Evolutionary conservation across 768 basidiomycete genomes (phyloP), one percentile per base, ranked within the genome.

Genomic region (Rhizopogon vinicolor): DNA sequence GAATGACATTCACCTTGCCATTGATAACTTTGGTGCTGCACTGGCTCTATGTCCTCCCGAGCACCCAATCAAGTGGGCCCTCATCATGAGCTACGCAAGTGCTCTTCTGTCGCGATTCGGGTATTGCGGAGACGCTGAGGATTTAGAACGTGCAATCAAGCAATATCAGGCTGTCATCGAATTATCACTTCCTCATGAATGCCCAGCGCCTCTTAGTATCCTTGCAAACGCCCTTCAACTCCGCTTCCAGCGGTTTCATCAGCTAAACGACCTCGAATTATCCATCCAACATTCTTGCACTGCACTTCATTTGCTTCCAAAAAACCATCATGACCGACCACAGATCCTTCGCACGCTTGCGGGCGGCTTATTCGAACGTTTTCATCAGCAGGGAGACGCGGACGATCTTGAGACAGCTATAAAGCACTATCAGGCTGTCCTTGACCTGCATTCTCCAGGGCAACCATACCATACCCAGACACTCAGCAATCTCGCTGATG

Each of bases 351-450:
- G 60, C 5, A 67, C 62, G 37, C 53, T 70, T 40, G 59, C 68
- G 2, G 52, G 59, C 2, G 66, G 60, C 3, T 60, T 68, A 35
- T 37, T 70, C 48, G 61, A 44, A 50, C 62, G 66, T 13, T 70
- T 63, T 41, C 61, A 60, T 31, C 41, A 22, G 25, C 33, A 29
- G 4, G 60, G 62, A 37, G 39, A 60, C n/a, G 8, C 16, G 1
- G 44, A 54, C 7, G 71, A 73, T 45, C 51, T 74, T 13, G 56
- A 70, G n/a, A 56, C 41, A 18, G 68, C 69, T 22, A 60, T 73
- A 31, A 56, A 57, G n/a, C 51, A 66, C 41, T 58, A 66, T 33
- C 52, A 59, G 42, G 54, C 57, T 13, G 63, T 60, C 22, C 57
- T 69, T 5, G 56, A 63, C 1, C 55, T 68, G 35, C 45, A 46